phyloP scores from a whole-genome alignment of 2,329 filamentous ascomycete species.

The Aspergillus vadensis region DNA sequence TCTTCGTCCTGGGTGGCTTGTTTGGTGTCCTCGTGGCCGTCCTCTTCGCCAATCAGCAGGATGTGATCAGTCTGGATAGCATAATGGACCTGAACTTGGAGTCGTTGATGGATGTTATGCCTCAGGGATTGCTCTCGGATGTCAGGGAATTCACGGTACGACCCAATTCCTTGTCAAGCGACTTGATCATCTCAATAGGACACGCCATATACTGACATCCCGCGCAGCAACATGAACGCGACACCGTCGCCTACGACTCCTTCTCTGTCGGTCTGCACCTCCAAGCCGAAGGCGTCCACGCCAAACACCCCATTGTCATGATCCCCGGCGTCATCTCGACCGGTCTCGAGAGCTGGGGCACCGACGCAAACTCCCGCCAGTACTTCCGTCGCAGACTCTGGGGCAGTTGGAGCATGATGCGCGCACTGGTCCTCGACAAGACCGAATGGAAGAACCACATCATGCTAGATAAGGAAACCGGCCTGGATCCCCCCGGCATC shows the following conservation, averaged over 20 bases:
- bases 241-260: conserved; percentile 87
- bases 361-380: conserved; percentile 75
- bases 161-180: neutral
- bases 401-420: conserved; percentile 99
- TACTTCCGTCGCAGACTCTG: conserved; percentile 95
- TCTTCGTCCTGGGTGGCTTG: conserved; percentile 86
- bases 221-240: conserved; percentile 73
- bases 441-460: conserved; percentile 93
- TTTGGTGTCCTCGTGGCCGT: conserved; percentile 86
- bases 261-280: conserved; percentile 89
- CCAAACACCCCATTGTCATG: conserved; percentile 91
- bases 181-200: neutral
- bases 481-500: conserved; percentile 84
- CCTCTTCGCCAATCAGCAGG: conserved; percentile 86
- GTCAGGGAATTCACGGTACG: conserved; percentile 80
- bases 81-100: conserved; percentile 75
- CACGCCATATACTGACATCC: neutral
- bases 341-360: conserved; percentile 95
- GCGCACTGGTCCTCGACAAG: conserved; percentile 88
- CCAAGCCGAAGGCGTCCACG: conserved; percentile 74
- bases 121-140: conserved; percentile 81
- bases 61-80: conserved; percentile 82
- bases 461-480: conserved; percentile 91
- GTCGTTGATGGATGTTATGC: conserved; percentile 80
- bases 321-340: conserved; percentile 97